A percentile compares a stretch with the other conserved stretches of the same genome.
Evolutionary conservation across 2,329 filamentous ascomycete species (phyloP).

Genomic region (Xylariales sp.): DNA sequence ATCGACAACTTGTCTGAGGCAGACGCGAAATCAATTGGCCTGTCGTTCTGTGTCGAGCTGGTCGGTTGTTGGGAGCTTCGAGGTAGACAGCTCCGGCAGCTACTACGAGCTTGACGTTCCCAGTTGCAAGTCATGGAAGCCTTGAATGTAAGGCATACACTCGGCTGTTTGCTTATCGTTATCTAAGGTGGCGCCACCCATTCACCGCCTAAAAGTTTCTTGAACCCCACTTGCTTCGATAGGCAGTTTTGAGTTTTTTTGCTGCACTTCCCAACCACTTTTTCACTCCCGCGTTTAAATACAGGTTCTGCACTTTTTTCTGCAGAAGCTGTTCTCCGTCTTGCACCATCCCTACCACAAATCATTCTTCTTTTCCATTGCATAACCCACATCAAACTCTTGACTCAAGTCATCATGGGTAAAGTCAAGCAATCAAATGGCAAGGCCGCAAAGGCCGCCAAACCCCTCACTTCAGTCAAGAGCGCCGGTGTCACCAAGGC

Average conservation of each 20-base stretch:
- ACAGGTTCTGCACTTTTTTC: no score
- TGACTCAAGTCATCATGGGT: no score
- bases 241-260: conserved; percentile 8
- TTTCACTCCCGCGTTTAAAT: no score
- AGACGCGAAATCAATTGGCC: conserved; percentile 8
- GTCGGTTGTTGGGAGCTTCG: no score
- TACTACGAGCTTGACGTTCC: conserved; percentile 3
- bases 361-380: conserved; percentile 10
- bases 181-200: conserved; percentile 1
- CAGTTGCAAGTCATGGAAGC: conserved; percentile 5
- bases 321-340: conserved; percentile 7
- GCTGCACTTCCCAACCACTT: conserved; percentile 9
- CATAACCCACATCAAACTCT: no score
- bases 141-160: conserved; percentile 4
- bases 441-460: conserved; percentile 46
- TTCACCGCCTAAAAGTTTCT: conserved; percentile 11
- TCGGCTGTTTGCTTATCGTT: no score
- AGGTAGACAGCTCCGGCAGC: no score
- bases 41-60: background rate
- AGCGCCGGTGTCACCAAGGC: conserved; percentile 64
- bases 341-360: conserved; percentile 14
- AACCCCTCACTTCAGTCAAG: conserved; percentile 54
- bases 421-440: conserved; percentile 61
- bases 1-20: background rate
- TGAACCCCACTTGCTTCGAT: conserved; percentile 2